Evolutionary conservation across 495 filamentous ascomycete genomes (phyloP).

Genomic region (Aspergillus leporis): DNA sequence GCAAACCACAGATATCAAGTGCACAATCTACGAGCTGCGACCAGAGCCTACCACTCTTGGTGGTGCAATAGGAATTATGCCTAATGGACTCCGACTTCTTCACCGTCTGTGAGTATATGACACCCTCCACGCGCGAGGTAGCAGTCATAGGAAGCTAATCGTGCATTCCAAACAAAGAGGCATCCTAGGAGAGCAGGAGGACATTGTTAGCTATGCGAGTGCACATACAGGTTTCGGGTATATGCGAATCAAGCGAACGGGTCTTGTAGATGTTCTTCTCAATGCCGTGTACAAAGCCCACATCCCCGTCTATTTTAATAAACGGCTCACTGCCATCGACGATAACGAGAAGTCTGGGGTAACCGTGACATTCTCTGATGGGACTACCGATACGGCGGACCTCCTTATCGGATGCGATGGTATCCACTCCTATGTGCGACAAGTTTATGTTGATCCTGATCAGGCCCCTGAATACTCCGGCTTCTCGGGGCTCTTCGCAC

Average conservation of each 20-base stretch:
- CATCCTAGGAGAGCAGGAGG: slow-evolving; percentile 21
- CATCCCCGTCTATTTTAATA: slow-evolving; percentile 28
- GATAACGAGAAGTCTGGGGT: slow-evolving; percentile 19
- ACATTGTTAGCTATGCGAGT: slow-evolving; percentile 21
- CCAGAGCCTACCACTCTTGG: slow-evolving; percentile 41
- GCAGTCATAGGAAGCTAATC: slow-evolving; percentile 21
- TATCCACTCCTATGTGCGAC: slow-evolving; percentile 45
- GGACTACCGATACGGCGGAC: slow-evolving; percentile 36
- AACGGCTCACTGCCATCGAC: slow-evolving; percentile 18
- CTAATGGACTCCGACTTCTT: slow-evolving; percentile 51
- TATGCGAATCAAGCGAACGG: slow-evolving; percentile 34
- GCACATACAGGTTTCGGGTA: slow-evolving; percentile 33
- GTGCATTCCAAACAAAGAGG: slow-evolving; percentile 33
- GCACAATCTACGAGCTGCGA: slow-evolving; percentile 34
- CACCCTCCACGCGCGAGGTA: slow-evolving; percentile 27
- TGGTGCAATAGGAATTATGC: slow-evolving; percentile 46
- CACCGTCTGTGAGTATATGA: slow-evolving; percentile 37
- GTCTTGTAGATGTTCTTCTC: slow-evolving; percentile 31
- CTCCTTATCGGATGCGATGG: slow-evolving; percentile 61
- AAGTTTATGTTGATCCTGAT: slow-evolving; percentile 28
- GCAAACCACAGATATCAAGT: slow-evolving; percentile 27
- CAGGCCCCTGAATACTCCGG: slow-evolving; percentile 33
- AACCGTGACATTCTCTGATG: slow-evolving; percentile 31
- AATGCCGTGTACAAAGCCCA: slow-evolving; percentile 20
- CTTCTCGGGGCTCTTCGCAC: slow-evolving; percentile 42